Evolutionary conservation across 139 green algal genomes (phyloP).

Genomic region (Diplosphaera chodatii): DNA sequence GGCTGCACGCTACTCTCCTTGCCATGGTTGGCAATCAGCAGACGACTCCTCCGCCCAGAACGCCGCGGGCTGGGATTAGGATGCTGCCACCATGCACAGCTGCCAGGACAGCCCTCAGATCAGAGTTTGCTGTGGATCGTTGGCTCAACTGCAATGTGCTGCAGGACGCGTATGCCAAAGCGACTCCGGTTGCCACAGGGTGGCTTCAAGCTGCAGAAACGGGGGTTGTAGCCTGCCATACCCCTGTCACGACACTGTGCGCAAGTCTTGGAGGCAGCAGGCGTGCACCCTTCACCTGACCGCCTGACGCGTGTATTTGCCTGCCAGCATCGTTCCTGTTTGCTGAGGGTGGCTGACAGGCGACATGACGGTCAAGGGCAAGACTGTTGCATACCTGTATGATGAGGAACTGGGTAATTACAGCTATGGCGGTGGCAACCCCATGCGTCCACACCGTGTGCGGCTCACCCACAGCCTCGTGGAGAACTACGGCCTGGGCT

Average conservation of each 20-base stretch:
- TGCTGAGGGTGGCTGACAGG: too few relatives aligned
- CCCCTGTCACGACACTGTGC: too few relatives aligned
- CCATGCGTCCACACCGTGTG: conserved; percentile 91
- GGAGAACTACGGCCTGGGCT: conserved; percentile 80
- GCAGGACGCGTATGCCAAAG: conserved; percentile 15
- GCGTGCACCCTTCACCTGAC: too few relatives aligned
- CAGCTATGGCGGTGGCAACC: conserved; percentile 70
- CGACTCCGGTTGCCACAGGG: too few relatives aligned
- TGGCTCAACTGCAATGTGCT: background rate
- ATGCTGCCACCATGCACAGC: background rate
- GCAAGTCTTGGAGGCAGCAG: too few relatives aligned
- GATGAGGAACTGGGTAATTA: conserved; percentile 78
- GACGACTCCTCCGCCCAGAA: too few relatives aligned
- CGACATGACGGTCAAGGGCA: conserved; percentile 30
- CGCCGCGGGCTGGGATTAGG: background rate
- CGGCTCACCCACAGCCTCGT: conserved; percentile 92
- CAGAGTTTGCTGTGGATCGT: too few relatives aligned
- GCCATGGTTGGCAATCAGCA: background rate
- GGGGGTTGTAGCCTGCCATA: too few relatives aligned
- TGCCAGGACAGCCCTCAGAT: too few relatives aligned
- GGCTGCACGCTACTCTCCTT: background rate
- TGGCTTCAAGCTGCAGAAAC: too few relatives aligned
- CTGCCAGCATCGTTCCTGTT: too few relatives aligned
- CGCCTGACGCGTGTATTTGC: too few relatives aligned
- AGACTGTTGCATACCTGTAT: conserved; percentile 84